Conservation (phyloP, 2,329 filamentous ascomycete species). For the Penicillium sp. region DNA sequence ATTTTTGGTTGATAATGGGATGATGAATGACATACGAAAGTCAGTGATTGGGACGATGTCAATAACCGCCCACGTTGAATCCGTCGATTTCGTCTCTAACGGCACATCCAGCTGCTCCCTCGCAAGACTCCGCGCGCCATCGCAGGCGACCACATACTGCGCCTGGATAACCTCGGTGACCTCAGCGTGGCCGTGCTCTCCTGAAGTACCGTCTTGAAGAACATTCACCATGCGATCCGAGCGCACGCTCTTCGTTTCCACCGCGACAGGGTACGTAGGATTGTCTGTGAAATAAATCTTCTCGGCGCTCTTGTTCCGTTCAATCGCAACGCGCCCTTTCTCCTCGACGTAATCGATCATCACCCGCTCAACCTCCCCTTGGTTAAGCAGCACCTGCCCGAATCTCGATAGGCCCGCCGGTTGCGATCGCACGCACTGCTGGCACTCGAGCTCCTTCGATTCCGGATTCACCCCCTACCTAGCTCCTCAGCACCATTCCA, state of each 20-base stretch:
- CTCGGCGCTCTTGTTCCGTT: slow-evolving; percentile 15
- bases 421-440: slow-evolving; percentile 8
- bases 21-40: slow-evolving; percentile 11
- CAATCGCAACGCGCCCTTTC: slow-evolving; percentile 8
- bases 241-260: not conserved
- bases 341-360: slow-evolving; percentile 17
- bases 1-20: not conserved
- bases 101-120: slow-evolving; percentile 62
- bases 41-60: slow-evolving; percentile 58
- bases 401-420: slow-evolving; percentile 12
- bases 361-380: slow-evolving; percentile 21
- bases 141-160: slow-evolving; percentile 71
- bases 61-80: slow-evolving; percentile 53
- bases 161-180: slow-evolving; percentile 50
- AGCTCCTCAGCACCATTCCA: not conserved
- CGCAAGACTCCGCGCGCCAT: slow-evolving; percentile 71
- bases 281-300: slow-evolving; percentile 5
- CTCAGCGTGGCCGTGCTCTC: not conserved
- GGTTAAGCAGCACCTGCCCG: slow-evolving; percentile 22
- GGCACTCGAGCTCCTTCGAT: slow-evolving; percentile 13
- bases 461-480: slow-evolving; percentile 16
- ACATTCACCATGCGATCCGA: not conserved
- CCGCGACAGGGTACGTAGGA: slow-evolving; percentile 6
- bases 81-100: slow-evolving; percentile 59
- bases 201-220: not conserved